Evolutionary conservation across 2,329 filamentous ascomycete species (phyloP).

Genomic region (Passalora sequoiae): DNA sequence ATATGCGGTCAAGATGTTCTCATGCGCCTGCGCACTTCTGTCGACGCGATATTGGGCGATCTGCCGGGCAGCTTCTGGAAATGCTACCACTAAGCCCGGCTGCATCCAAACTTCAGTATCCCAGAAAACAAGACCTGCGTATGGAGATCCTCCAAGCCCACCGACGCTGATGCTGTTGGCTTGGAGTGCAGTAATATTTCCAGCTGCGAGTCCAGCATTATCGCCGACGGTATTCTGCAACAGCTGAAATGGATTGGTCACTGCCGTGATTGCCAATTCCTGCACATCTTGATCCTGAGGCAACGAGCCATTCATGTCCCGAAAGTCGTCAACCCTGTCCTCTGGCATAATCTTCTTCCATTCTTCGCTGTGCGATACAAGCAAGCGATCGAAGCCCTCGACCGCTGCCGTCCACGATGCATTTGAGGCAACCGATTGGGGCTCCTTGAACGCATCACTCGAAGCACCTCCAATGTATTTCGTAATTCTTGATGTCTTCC

Average conservation of each 20-base stretch:
- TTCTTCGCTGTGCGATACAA: slow-evolving; percentile 54
- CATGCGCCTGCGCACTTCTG: slow-evolving; percentile 54
- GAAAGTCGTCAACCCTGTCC: slow-evolving; percentile 60
- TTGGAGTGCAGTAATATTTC: slow-evolving; percentile 49
- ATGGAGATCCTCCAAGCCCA: slow-evolving; percentile 62
- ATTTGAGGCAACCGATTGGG: slow-evolving; percentile 50
- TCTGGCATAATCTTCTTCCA: slow-evolving; percentile 59
- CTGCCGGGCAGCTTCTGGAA: slow-evolving; percentile 57
- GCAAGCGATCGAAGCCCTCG: slow-evolving; percentile 52
- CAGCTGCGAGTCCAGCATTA: slow-evolving; percentile 50
- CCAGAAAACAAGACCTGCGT: slow-evolving; percentile 63
- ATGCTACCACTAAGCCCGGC: slow-evolving; percentile 59
- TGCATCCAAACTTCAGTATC: slow-evolving; percentile 65
- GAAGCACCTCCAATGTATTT: slow-evolving; percentile 68
- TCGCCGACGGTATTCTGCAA: slow-evolving; percentile 52
- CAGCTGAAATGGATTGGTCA: slow-evolving; percentile 54
- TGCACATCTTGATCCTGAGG: slow-evolving; percentile 54
- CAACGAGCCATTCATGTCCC: slow-evolving; percentile 52
- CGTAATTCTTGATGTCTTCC: slow-evolving; percentile 51
- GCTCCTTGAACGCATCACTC: slow-evolving; percentile 60
- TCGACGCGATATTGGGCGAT: slow-evolving; percentile 61
- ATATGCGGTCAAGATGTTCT: slow-evolving; percentile 54
- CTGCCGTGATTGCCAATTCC: slow-evolving; percentile 51
- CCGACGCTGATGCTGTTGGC: slow-evolving; percentile 63
- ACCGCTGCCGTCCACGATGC: slow-evolving; percentile 49